Base-by-base conservation (phyloP, 225 moss, liverwort and hornwort species). In the Straminergon stramineum region DNA sequence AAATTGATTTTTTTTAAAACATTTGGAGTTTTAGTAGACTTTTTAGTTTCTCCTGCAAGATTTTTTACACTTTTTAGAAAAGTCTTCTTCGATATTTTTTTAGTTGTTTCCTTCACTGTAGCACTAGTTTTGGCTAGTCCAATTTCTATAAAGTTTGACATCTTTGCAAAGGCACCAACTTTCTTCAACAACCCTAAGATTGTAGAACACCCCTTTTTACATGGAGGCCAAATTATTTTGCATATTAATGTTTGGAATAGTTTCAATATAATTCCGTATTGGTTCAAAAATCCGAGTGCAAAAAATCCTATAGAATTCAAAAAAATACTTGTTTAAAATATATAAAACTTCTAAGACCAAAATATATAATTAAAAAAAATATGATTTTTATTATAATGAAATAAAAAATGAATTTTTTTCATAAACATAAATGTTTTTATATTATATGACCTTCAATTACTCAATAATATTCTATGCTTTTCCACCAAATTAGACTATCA, bases 331-430 rank as follows among this genome's bases (percentile, higher is more conserved):
- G 5, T n/a, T 58, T 58, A 39, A 37, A 28, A 17, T 39, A 7
- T 39, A 26, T 27, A 39, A 13, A 0, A 27, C 0, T n/a, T 39
- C 0, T 30, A 19, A 27, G 3, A 2, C 3, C 5, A 57, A 23
- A n/a, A 17, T 2, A 39, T 11, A 58, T 11, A 57, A 21, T 22
- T 22, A 2, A 18, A 48, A 4, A 31, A 62, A 18, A 19, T 2
- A 77, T 13, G 2, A 7, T 19, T 4, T 19, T 0, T 51, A 31
- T 51, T 11, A 6, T 17, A 9, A 27, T 27, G 3, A 43, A 73
- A 20, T 51, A 20, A 48, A 48, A 48, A 48, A 48, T 26, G 16
- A 57, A 37, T 56, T 0, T 16, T 79, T 45, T n/a, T 11, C 3
- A 57, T 4, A n/a, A 16, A 15, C 15, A 15, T 10, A 24, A 35